phyloP scores from a whole-genome alignment of 2,329 filamentous ascomycete genomes.

The Ascochyta rabiei region DNA sequence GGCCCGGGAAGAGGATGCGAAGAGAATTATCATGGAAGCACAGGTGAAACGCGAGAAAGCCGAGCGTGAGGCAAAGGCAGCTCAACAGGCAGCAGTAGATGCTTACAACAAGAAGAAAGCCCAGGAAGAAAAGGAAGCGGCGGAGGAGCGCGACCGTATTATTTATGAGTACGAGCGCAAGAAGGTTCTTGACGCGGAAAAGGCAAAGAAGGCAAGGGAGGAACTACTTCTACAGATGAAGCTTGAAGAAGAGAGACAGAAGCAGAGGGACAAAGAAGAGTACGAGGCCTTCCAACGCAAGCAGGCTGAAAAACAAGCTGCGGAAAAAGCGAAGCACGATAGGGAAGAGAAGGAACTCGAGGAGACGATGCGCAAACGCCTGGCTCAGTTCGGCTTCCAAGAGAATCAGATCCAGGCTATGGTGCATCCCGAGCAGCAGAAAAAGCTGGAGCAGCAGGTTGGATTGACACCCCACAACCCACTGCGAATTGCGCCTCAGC shows the following conservation, averaged over 20 bases:
- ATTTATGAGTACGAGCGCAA: conserved; percentile 47
- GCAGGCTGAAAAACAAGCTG: conserved; percentile 50
- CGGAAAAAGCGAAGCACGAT: conserved; percentile 49
- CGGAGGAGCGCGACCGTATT: conserved; percentile 40
- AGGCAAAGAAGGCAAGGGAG: conserved; percentile 46
- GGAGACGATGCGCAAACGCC: conserved; percentile 52
- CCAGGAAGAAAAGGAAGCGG: conserved; percentile 39
- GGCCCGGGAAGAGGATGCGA: conserved; percentile 20
- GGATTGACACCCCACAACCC: conserved; percentile 44
- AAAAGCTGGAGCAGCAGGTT: conserved; percentile 39
- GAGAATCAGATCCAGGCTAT: conserved; percentile 57
- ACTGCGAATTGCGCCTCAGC: conserved; percentile 42
- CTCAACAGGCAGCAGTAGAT: conserved; percentile 41
- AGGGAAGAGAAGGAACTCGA: conserved; percentile 52
- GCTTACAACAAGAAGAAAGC: conserved; percentile 43
- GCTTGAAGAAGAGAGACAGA: conserved; percentile 49
- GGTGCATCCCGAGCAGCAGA: conserved; percentile 54
- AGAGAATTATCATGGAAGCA: conserved; percentile 33
- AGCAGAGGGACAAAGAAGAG: conserved; percentile 52
- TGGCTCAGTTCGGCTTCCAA: conserved; percentile 54
- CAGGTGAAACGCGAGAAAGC: conserved; percentile 33
- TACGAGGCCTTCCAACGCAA: conserved; percentile 49
- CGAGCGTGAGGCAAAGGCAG: conserved; percentile 37
- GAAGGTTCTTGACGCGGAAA: conserved; percentile 45
- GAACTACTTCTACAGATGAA: conserved; percentile 48